phyloP scores from a whole-genome alignment of 192 early-diverging fungal species.

The Entomortierella beljakovae region DNA sequence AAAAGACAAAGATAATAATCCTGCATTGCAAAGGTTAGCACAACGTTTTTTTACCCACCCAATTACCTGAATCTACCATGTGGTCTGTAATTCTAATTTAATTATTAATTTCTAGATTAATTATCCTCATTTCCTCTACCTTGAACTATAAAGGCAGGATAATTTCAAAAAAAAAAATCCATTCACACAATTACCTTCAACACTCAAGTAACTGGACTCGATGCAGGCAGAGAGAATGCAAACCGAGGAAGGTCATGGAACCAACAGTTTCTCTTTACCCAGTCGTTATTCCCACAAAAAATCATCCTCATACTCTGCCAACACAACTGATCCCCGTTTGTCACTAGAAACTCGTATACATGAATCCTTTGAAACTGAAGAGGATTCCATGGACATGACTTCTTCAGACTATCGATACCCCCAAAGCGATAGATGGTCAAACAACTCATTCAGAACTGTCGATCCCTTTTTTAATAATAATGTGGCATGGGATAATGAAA shows the following conservation, averaged over 20 bases:
- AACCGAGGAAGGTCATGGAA: background rate
- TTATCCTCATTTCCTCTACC: background rate
- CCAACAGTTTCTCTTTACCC: background rate
- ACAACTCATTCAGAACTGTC: background rate
- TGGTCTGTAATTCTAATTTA: too few relatives aligned
- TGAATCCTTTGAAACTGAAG: background rate
- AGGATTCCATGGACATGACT: background rate
- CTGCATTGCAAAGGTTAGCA: too few relatives aligned
- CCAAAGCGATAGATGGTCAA: background rate
- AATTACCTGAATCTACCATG: too few relatives aligned
- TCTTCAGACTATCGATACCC: background rate
- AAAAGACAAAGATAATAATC: too few relatives aligned
- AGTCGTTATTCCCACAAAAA: background rate
- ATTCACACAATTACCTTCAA: too few relatives aligned
- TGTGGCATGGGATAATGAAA: background rate
- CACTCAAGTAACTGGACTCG: too few relatives aligned
- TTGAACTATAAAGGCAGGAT: background rate
- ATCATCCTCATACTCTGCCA: background rate
- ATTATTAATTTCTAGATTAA: background rate
- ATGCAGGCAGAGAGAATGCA: conserved; percentile 2
- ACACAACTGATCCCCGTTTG: background rate
- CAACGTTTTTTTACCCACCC: too few relatives aligned
- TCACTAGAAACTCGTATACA: background rate
- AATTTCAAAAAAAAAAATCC: background rate
- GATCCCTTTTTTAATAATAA: background rate